Base-by-base conservation (phyloP, 768 basidiomycete species). In the Cyclocybe aegerita region DNA sequence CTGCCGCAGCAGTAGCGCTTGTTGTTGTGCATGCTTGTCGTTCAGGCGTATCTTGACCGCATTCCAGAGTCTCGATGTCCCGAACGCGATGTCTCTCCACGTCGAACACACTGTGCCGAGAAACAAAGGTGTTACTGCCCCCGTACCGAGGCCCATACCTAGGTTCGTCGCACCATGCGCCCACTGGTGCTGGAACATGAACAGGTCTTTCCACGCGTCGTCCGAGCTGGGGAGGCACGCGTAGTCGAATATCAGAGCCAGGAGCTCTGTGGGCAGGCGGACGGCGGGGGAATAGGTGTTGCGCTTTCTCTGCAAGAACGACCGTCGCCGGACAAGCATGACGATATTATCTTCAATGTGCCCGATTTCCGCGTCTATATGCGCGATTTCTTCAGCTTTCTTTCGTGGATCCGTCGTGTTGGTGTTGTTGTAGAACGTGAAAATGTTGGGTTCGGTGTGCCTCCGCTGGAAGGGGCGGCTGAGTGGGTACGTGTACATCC, bases 391-490 rank as follows among this genome's bases (percentile, higher is more conserved):
- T 9, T 39, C 39, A n/a, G 31, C n/a, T 16, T 34, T 29, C 17
- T 43, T 23, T 23, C 23, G 23, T 23, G 23, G 23, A 23, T 23
- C 23, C 23, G 23, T 23, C 23, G 23, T 23, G 23, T 23, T 23
- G 23, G 23, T 23, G 23, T 1, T 23, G 23, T 23, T 23, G 23
- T 3, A 23, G 23, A 23, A 23, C 23, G 23, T 85, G 48, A 68
- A 64, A 45, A 71, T 81, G 54, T 66, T 85, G 36, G 86, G 81
- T 17, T 67, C 84, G 29, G 78, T 85, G 68, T 77, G 78, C 35
- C 80, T 1, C 23, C 23, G 23, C 23, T 23, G 23, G 23, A 23
- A 23, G 23, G 23, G 23, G 23, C 23, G 23, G 23, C 5, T 23
- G 23, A 23, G 23, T 23, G 23, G 23, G 23, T 23, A 23, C 23